Base-by-base conservation (phyloP, 345 rosid species). In the Ceriops tagal region DNA sequence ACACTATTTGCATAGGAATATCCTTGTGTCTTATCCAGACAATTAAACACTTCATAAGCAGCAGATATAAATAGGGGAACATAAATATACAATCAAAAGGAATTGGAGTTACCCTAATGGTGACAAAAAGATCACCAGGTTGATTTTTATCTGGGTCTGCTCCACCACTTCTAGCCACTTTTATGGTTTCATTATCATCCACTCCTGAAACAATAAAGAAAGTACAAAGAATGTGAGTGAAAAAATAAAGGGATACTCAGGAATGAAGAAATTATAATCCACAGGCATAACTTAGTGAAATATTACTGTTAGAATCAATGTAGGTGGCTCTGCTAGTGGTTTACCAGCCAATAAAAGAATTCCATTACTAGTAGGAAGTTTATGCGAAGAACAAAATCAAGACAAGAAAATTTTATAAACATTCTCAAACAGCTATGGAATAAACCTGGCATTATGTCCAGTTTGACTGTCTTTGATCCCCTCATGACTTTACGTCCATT, bases 121-220 rank as follows among this genome's bases (percentile, higher is more conserved):
- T 73, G 51, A 92, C 99, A 63, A 73, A 86, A 47, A 95, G 96
- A 84, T 95, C 97, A 65, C 99, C 99, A 28, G 97, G 97, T 71
- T 93, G 98, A 77, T 81, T 85, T 82, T 87, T 85, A 28, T 95
- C 97, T 62, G 99, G 99, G 80, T 95, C 99, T 18, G 95, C 96
- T 64, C 99, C 99, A 62, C 99, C 99, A 52, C 78, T 82, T 71
- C 88, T 85, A 66, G 82, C 80, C 61, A 95, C 86, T 88, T 83
- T 89, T 66, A 95, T 71, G 0, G 84, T 89, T 30, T 95, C 96
- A 37, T 81, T 73, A 79, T 88, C 82, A 77, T 92, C 95, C 71
- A 92, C 92, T 62, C 99, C 99, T 95, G 78, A 63, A 83, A 22
- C 10, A 0, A 61, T 3, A 3, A 31, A 61, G 11, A 61, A 61